Evolutionary conservation across 441 rosid genomes (phyloP).

Genomic region (Pelargonium cotyledonis): DNA sequence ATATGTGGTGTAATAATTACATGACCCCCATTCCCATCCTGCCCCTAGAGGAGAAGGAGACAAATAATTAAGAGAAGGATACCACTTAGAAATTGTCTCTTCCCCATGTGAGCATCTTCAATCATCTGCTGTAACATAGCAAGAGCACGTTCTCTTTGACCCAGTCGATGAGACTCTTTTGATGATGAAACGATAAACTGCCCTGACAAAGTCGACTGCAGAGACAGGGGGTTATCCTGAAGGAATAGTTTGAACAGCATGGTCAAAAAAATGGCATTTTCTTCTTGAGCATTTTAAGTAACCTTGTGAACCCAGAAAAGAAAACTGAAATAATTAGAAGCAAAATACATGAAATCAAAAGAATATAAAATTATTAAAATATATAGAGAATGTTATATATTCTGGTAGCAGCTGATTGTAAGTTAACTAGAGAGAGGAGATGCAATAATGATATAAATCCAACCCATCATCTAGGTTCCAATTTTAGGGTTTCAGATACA

Average conservation of each 20-base stretch:
- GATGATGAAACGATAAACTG: conserved; percentile 49
- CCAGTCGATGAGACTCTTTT: conserved; percentile 70
- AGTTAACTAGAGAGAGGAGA: not conserved
- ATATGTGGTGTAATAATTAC: not conserved
- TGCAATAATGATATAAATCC: not conserved
- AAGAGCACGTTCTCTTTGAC: conserved; percentile 90
- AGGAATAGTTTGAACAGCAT: conserved; percentile 17
- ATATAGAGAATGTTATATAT: not conserved
- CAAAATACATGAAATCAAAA: conserved; percentile 7
- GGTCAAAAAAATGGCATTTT: conserved; percentile 10
- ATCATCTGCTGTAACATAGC: conserved; percentile 94
- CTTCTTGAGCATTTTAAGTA: conserved; percentile 1
- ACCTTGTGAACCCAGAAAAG: not conserved
- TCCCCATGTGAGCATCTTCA: conserved; percentile 97
- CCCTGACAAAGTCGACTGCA: conserved; percentile 67
- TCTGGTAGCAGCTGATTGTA: not conserved
- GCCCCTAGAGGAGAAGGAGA: not conserved
- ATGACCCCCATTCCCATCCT: conserved; percentile 10
- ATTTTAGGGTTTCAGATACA: not conserved
- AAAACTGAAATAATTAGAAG: conserved; percentile 9
- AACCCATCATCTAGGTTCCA: not conserved
- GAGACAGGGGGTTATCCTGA: conserved; percentile 67
- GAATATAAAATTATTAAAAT: not conserved
- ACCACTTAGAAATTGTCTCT: conserved; percentile 98
- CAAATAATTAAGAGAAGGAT: conserved; percentile 25